Conservation (phyloP, 1,284 basidiomycete species). For the Cutaneotrichosporon sp. region DNA sequence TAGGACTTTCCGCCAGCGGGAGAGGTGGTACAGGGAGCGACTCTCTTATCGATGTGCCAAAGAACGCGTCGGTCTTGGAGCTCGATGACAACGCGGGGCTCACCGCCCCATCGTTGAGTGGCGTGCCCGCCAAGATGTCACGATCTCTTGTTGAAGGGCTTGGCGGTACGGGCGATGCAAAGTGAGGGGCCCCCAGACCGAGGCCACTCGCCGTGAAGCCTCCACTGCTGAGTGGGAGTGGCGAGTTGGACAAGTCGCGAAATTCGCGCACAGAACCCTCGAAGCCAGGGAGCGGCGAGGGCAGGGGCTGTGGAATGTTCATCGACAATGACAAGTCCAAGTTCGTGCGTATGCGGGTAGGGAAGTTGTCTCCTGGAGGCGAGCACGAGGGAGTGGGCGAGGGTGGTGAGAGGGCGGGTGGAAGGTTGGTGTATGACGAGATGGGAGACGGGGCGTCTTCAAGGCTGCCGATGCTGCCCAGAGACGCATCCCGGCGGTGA, state of each 20-base stretch:
- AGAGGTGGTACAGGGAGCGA: conserved; percentile 39
- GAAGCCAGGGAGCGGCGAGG: conserved; percentile 9
- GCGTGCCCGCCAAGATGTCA: conserved; percentile 2
- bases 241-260: conserved; percentile 8
- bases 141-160: conserved; percentile 3
- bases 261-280: conserved; percentile 11
- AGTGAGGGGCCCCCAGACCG: not conserved
- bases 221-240: not conserved
- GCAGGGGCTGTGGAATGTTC: conserved; percentile 7
- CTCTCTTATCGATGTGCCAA: conserved; percentile 28
- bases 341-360: not conserved
- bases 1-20: not conserved
- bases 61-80: conserved; percentile 48
- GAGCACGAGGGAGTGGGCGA: not conserved
- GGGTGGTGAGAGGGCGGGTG: not conserved
- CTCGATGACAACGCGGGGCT: conserved; percentile 33
- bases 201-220: not conserved
- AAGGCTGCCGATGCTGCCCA: conserved; percentile 18
- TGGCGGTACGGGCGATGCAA: not conserved
- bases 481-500: conserved; percentile 17
- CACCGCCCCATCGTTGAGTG: conserved; percentile 15
- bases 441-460: conserved; percentile 21
- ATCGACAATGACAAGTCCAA: conserved; percentile 6
- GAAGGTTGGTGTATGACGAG: not conserved
- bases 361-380: conserved; percentile 1